A percentile compares a stretch with the other conserved stretches of the same genome.
These are phyloP conservation scores for Sphagnurus paluster DNA, from an alignment of 1,284 basidiomycete species.

Conservation along the genomic window DNA sequence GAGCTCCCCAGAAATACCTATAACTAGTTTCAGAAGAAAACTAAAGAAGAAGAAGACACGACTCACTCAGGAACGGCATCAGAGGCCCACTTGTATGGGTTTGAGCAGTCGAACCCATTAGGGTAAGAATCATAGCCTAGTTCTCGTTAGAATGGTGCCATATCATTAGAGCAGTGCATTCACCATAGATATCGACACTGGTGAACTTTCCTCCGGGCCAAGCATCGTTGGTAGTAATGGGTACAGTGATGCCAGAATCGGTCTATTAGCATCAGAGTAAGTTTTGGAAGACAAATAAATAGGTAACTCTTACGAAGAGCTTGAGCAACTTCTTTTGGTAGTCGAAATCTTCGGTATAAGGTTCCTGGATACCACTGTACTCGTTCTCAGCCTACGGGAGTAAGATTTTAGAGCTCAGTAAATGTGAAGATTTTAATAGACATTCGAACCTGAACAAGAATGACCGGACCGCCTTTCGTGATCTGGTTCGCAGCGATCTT, in stretches of 20 bases:
- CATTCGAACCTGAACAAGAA: constrained; percentile 49
- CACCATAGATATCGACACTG: constrained; percentile 47
- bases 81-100: constrained; percentile 47
- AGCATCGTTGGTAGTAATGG: constrained; percentile 46
- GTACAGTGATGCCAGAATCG: constrained; percentile 43
- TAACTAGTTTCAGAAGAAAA: not conserved
- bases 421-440: not conserved
- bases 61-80: constrained; percentile 42
- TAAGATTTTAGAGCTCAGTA: not conserved
- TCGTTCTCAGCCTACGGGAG: constrained; percentile 47
- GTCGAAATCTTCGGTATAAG: constrained; percentile 42
- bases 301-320: constrained; percentile 31
- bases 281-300: not conserved
- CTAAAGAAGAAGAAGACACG: not conserved
- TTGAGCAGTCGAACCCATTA: constrained; percentile 56
- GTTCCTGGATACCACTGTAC: constrained; percentile 40
- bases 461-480: constrained; percentile 51
- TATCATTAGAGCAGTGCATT: not conserved
- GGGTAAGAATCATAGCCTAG: constrained; percentile 51
- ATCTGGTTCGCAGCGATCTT: constrained; percentile 51
- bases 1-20: constrained; percentile 39
- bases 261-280: constrained; percentile 29
- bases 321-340: constrained; percentile 42
- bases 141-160: not conserved
- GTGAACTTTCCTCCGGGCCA: constrained; percentile 44